Evolutionary conservation across 306 rosid genomes (phyloP), one percentile per base, ranked within the genome.

Genomic region (Hippophae rhamnoides): DNA sequence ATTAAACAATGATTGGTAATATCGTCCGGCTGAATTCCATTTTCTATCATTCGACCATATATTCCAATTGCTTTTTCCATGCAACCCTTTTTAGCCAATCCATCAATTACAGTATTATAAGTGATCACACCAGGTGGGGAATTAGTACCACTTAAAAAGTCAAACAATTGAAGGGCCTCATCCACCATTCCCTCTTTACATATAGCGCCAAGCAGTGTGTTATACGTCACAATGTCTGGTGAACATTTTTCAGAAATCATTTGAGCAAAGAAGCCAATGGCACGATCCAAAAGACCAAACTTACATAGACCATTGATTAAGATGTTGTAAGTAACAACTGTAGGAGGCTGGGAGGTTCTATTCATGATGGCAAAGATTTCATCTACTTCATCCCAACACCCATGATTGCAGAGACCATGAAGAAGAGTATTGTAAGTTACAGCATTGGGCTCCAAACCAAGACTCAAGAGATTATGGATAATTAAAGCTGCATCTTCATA

Each of bases 151-250:
- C 52, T 70, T 76, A 90, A 57, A 61, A 69, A 54, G 60, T 65
- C 38, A 50, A 87, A 82, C 47, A 90, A 72, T 60, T 71, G 70
- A 67, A 83, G 58, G 46, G 83, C 87, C 78, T 84, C 94, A 27
- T 83, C 84, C 41, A 87, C 65, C 86, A 82, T 70, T 46, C 95
- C 96, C 64, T 79, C 92, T 68, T 78, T 90, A 56, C 89, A 76
- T 61, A 90, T 68, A 55, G 92, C 83, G 38, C 82, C 85, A 44
- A 90, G 73, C 58, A 90, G 84, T 23, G 86, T 87, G 72, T 90
- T 90, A 56, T 87, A 87, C 13, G 95, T 87, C 14, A 90, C 52
- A 70, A 85, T 85, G 76, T 90, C 96, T 0, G 96, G 95, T 42
- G 69, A 78, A 68, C 94, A 76, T 45, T 76, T 74, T 9, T 72